Base-by-base conservation (phyloP, 2,329 filamentous ascomycete genomes). In the Blumeria hordei region DNA sequence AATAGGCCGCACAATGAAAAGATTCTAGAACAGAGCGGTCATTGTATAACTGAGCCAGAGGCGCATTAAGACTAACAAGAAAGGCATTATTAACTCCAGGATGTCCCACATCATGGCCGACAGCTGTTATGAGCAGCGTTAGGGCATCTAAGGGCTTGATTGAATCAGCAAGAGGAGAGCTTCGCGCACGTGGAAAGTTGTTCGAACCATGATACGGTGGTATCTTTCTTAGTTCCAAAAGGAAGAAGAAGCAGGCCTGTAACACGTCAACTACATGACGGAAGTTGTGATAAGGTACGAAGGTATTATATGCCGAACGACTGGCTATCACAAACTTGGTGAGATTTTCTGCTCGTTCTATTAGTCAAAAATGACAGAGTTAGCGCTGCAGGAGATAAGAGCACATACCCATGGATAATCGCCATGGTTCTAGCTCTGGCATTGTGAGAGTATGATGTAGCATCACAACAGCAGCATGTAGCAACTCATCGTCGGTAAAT, bases 81-180 rank as follows among this genome's bases (percentile, higher is more conserved):
- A 98, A 98, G 34, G 90, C 88, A 66, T 98, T 98, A 70, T 96
- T 98, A 63, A 98, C 92, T 55, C 92, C 92, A 0, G 92, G 92
- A 65, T 98, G 92, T 21, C 92, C 92, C 41, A 96, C 92, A 66
- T 98, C 92, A 62, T 98, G 92, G 44, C 92, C 92, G 63, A 98
- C 93, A n/a, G 92, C 92, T 8, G 90, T 90, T 60, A 96, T 83
- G 49, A 98, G 74, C 2, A 98, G 75, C 0, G 88, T 90, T 54
- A 98, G 73, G 5, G 85, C 85, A 67, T 96, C 88, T 60, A 94
- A 86, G 0, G 90, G 88, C 52, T 77, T 75, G n/a, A 98, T 71
- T 28, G 96, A 72, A 47, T 75, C 71, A 2, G 84, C 85, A 50
- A 94, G 77, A 0, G 83, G 77, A 1, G 77, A 85, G 59, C 74